Base-by-base conservation (phyloP, 2,329 filamentous ascomycete genomes). In the Trichoderma brevicompactum region DNA sequence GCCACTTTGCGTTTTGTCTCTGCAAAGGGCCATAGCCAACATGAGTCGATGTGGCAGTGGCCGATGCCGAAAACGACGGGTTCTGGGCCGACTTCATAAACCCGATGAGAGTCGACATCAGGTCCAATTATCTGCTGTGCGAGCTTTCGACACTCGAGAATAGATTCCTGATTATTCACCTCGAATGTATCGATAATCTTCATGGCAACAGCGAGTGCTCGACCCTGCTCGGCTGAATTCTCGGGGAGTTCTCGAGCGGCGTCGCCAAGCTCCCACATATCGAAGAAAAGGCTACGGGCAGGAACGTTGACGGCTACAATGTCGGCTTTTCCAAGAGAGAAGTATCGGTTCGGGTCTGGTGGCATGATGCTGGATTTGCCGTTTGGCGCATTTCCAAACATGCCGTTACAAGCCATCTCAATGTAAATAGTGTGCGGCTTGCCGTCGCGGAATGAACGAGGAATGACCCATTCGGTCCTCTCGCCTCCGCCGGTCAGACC, bases 11-110 rank as follows among this genome's bases (percentile, higher is more conserved):
- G 91, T 80, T 96, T 97, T 0, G 95, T 98, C 81, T 99, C 95
- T 9, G 91, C 95, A 86, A 93, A 99, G 0, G 95, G 95, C 95
- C 95, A 99, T 41, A 99, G 83, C 95, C 95, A 99, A 78, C 94
- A 97, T 34, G 91, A 96, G 78, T 98, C 95, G 70, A 99, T 99
- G 77, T 99, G 95, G 72, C 95, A 99, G 76, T 99, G 92, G 0
- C 95, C 95, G 69, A 98, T 94, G 41, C 88, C 94, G 71, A 88
- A 95, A 3, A 98, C 92, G 66, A 96, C 83, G 1, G 92, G 87
- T 40, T 90, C 83, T 32, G 89, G 89, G 68, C 87, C 89, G 56
- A 83, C 87, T 46, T 92, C 84, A 74, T 98, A 99, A 9, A 99
- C 92, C 69, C 92, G 87, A 61, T 90, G 83, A 6, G 92, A 94